These are phyloP conservation scores for Sporisorium iseilematis-ciliati DNA, from an alignment of 1,284 basidiomycete species.

Conservation along the genomic window DNA sequence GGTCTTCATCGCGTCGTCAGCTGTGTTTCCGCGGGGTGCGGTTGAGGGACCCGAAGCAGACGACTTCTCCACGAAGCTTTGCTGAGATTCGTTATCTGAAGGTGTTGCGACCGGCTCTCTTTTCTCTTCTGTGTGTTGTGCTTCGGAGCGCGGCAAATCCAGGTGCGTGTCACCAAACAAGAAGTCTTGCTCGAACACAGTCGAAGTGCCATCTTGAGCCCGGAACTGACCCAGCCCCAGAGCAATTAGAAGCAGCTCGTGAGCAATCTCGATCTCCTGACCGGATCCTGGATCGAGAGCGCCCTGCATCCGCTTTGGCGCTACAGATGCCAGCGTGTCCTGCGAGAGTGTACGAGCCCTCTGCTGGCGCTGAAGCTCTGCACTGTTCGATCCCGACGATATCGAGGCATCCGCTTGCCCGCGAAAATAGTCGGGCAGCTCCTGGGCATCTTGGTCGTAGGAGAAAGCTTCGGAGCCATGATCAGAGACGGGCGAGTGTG, in stretches of 20 bases:
- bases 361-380: constrained; percentile 18
- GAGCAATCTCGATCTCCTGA: constrained; percentile 51
- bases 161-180: constrained; percentile 54
- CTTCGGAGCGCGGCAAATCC: constrained; percentile 14
- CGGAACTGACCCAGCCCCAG: constrained; percentile 62
- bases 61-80: neutral
- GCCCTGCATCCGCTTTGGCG: constrained; percentile 39
- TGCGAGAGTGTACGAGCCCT: constrained; percentile 26
- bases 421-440: constrained; percentile 41
- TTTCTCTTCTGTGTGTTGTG: neutral
- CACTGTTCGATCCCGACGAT: neutral
- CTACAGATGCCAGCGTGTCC: constrained; percentile 1
- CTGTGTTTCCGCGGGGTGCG: neutral
- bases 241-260: constrained; percentile 61
- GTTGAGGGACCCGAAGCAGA: neutral
- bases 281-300: constrained; percentile 38
- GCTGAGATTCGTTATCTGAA: neutral
- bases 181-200: constrained; percentile 60
- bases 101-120: neutral
- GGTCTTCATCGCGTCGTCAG: constrained; percentile 19
- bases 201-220: constrained; percentile 56
- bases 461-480: constrained; percentile 34
- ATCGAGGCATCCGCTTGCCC: constrained; percentile 4
- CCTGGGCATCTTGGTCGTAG: constrained; percentile 55
- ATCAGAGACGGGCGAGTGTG: constrained; percentile 17